phyloP scores from a whole-genome alignment of 768 basidiomycete genomes.

The Macrolepiota albuminosa region DNA sequence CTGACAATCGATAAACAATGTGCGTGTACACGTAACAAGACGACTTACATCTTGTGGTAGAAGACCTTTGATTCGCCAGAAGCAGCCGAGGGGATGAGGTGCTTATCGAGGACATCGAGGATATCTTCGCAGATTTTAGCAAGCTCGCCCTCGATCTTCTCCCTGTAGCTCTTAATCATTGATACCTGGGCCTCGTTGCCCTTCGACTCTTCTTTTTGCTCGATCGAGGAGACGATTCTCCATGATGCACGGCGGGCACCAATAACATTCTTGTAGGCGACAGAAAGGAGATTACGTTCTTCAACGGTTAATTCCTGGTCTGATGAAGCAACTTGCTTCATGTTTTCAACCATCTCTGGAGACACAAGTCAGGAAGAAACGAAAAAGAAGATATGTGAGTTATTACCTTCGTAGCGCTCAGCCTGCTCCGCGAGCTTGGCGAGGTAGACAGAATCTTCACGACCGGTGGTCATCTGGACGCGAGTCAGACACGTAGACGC shows the following conservation, averaged over 20 bases:
- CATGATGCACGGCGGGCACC: conserved; percentile 97
- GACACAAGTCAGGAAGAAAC: conserved; percentile 12
- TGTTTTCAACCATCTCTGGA: conserved; percentile 97
- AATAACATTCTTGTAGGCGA: conserved; percentile 99
- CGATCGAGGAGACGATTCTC: conserved; percentile 97
- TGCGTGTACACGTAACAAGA: background rate
- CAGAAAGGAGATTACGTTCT: conserved; percentile 96
- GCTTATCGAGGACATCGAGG: conserved; percentile 94
- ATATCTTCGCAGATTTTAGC: conserved; percentile 99
- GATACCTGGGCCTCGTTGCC: conserved; percentile 93
- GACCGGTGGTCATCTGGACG: conserved; percentile 72
- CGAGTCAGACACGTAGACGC: conserved; percentile 24
- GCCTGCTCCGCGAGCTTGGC: conserved; percentile 99
- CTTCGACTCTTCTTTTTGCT: conserved; percentile 99
- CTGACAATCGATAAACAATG: conserved; percentile 36
- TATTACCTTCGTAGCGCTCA: conserved; percentile 92
- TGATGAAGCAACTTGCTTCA: conserved; percentile 97
- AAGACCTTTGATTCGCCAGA: conserved; percentile 98
- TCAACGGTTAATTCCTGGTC: conserved; percentile 98
- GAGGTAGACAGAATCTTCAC: conserved; percentile 98
- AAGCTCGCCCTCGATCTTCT: conserved; percentile 96
- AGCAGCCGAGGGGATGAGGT: conserved; percentile 94
- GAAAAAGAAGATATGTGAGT: conserved; percentile 2
- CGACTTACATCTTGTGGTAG: conserved; percentile 95
- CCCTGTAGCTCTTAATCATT: conserved; percentile 97